A percentile compares a stretch with the other conserved stretches of the same genome.
These are phyloP conservation scores for Isatis tinctoria DNA, from an alignment of 345 rosid genomes.

Conservation along the genomic window DNA sequence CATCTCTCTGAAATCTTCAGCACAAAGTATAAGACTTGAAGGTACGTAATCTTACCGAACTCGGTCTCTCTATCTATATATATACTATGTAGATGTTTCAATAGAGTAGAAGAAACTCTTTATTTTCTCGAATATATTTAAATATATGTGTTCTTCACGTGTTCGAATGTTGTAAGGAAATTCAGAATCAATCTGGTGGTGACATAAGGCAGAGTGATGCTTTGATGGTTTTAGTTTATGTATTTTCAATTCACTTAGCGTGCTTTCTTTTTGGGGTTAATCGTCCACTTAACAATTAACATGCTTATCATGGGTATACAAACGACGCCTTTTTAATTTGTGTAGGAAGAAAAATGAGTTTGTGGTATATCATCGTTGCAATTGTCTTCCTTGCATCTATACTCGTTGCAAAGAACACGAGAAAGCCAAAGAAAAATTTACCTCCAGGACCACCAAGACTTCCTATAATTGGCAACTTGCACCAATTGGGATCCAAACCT, in stretches of 20 bases:
- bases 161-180: background rate
- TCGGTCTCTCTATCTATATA: background rate
- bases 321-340: background rate
- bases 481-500: constrained; percentile 36
- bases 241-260: background rate
- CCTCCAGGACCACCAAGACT: background rate
- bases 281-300: too few species aligned
- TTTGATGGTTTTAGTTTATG: background rate
- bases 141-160: background rate
- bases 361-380: constrained; percentile 9
- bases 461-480: constrained; percentile 43
- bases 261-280: background rate
- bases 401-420: background rate
- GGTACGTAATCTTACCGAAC: background rate
- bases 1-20: background rate
- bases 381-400: background rate
- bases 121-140: background rate
- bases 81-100: background rate
- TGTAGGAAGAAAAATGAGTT: constrained; percentile 5
- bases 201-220: background rate
- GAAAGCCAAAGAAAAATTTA: too few species aligned
- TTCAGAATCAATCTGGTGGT: background rate
- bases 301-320: background rate
- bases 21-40: background rate
- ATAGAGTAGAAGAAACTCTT: background rate